phyloP scores from a whole-genome alignment of 495 filamentous ascomycete genomes.

The Penicillium fimorum region DNA sequence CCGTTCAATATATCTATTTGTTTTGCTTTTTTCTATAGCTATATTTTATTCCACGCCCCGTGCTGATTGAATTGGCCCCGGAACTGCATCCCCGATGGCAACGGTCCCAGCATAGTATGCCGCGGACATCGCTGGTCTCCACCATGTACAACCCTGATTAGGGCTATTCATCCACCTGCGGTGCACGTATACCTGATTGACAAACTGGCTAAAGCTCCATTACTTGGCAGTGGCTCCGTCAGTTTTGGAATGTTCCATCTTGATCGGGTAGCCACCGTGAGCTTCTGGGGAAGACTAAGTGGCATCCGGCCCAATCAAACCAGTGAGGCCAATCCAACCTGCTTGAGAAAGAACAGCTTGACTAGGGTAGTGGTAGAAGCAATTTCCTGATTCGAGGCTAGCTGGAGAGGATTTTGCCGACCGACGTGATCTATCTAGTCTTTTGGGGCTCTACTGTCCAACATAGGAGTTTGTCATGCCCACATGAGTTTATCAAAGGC shows the following conservation, averaged over 20 bases:
- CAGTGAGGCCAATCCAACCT: conserved; percentile 9
- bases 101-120: conserved; percentile 4
- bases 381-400: not conserved
- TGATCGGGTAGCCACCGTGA: conserved; percentile 27
- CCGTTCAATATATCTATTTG: not conserved
- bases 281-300: conserved; percentile 17
- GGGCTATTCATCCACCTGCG: conserved; percentile 1
- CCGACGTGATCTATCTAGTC: conserved; percentile 18
- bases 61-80: not conserved
- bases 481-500: not conserved
- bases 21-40: not conserved
- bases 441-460: not conserved
- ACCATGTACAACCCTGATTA: conserved; percentile 18
- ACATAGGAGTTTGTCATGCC: not conserved
- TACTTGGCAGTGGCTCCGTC: conserved; percentile 13
- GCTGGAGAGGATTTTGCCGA: conserved; percentile 4
- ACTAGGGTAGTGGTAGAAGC: conserved; percentile 1
- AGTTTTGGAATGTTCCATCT: conserved; percentile 28
- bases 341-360: conserved; percentile 13
- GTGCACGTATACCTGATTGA: conserved; percentile 8
- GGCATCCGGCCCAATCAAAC: conserved; percentile 21
- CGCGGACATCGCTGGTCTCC: not conserved
- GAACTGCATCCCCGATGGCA: conserved; percentile 10
- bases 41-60: not conserved
- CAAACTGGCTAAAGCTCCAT: conserved; percentile 6